Evolutionary conservation across 805 yeast genomes (phyloP).

Genomic region (Saturnispora ahearnii): DNA sequence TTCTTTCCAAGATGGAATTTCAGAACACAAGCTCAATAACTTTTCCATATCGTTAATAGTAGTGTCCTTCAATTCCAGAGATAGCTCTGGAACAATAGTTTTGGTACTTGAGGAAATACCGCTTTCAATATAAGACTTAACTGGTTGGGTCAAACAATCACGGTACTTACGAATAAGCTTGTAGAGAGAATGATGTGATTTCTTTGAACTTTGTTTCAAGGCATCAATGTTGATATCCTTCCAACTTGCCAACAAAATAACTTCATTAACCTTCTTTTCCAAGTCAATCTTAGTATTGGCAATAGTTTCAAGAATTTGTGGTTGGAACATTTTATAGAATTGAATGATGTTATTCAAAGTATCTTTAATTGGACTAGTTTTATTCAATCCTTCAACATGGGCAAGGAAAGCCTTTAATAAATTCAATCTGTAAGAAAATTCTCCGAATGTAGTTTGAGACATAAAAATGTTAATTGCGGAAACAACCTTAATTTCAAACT

Average conservation of each 20-base stretch:
- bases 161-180: slow-evolving; percentile 80
- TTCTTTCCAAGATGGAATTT: slow-evolving; percentile 39
- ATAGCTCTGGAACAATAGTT: background rate
- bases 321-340: slow-evolving; percentile 60
- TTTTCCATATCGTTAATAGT: slow-evolving; percentile 4
- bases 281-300: slow-evolving; percentile 40
- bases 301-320: slow-evolving; percentile 39
- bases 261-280: slow-evolving; percentile 75
- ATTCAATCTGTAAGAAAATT: slow-evolving; percentile 48
- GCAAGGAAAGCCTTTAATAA: slow-evolving; percentile 55
- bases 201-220: slow-evolving; percentile 83
- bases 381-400: slow-evolving; percentile 36
- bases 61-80: background rate
- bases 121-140: slow-evolving; percentile 46
- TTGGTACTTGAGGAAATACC: slow-evolving; percentile 34
- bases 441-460: slow-evolving; percentile 71
- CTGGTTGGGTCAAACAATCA: slow-evolving; percentile 42
- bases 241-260: slow-evolving; percentile 90
- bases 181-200: slow-evolving; percentile 77
- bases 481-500: slow-evolving; percentile 31
- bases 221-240: slow-evolving; percentile 93
- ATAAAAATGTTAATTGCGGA: slow-evolving; percentile 66
- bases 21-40: slow-evolving; percentile 21
- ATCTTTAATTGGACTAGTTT: slow-evolving; percentile 22
- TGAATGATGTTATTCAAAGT: slow-evolving; percentile 49